Evolutionary conservation across 2,329 filamentous ascomycete genomes (phyloP), one percentile per base, ranked within the genome.

Genomic region (Arthrobotrys musiformis): DNA sequence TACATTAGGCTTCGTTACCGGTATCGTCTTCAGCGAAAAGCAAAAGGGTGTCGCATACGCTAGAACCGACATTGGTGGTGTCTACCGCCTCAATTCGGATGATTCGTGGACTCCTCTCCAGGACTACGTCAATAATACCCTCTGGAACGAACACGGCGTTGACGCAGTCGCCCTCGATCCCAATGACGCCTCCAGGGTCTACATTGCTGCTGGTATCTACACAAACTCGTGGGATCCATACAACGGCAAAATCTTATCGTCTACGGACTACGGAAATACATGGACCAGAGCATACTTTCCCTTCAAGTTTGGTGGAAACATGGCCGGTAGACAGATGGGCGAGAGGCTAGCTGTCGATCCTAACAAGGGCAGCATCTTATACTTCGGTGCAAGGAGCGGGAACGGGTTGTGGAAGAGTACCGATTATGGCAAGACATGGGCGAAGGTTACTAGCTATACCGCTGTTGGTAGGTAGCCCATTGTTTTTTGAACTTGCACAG

Each of bases 271-370:
- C 79, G 88, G 88, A 0, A 82, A 82, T 1, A 88, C 87, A 0
- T 89, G 87, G 86, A 80, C 82, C 1, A 83, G 84, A 19, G 85
- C 86, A 0, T 82, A 83, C 6, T 83, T 89, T 0, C 84, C 86
- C 1, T 89, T 89, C 83, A 89, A 89, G 81, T 86, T 89, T 50
- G 88, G 88, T 2, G 88, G 88, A 0, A 89, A 89, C 80, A 89
- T 89, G 87, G 88, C 88, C 3, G 88, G 88, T 1, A 85, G 88
- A 22, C 88, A 88, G 3, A 87, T 86, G 82, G 88, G 88, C 9
- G 88, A 81, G 80, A 85, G 88, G 13, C 85, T 89, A 1, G 87
- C 87, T 1, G 85, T 89, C 6, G 88, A 89, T 79, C 88, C 88
- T 0, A 85, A 86, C 61, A 87, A 88, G 79, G 85, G 87, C 33